phyloP scores from a whole-genome alignment of 2,329 filamentous ascomycete species.

The Aspergillus ochraceoroseus region DNA sequence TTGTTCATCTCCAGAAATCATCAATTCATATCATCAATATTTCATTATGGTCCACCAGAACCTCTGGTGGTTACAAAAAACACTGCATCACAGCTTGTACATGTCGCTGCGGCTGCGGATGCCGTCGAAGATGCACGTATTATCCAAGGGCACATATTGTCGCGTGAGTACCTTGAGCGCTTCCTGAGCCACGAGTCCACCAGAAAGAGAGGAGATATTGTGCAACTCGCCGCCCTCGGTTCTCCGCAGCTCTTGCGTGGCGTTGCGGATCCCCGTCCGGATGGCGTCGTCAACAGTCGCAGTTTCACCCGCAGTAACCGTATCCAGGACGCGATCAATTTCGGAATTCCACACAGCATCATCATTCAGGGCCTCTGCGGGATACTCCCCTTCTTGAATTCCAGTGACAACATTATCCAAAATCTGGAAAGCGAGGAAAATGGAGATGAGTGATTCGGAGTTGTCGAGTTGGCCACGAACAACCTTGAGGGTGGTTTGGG shows the following conservation, averaged over 20 bases:
- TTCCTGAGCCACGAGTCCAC: slow-evolving; percentile 94
- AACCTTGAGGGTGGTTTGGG: slow-evolving; percentile 41
- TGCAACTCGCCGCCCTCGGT: slow-evolving; percentile 82
- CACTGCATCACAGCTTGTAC: slow-evolving; percentile 41
- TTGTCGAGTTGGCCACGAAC: slow-evolving; percentile 40
- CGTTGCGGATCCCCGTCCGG: slow-evolving; percentile 50
- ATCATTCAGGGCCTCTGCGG: slow-evolving; percentile 30
- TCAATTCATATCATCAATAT: slow-evolving; percentile 7
- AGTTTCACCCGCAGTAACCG: slow-evolving; percentile 39
- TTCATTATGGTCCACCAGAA: background rate
- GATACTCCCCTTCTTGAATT: slow-evolving; percentile 45
- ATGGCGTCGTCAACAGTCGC: slow-evolving; percentile 47
- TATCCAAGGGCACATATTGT: slow-evolving; percentile 62
- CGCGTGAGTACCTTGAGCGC: slow-evolving; percentile 75
- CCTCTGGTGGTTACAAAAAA: no score
- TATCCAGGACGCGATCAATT: slow-evolving; percentile 27
- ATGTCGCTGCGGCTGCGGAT: slow-evolving; percentile 53
- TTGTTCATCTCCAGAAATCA: slow-evolving; percentile 1
- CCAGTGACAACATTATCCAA: slow-evolving; percentile 48
- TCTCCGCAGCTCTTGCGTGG: slow-evolving; percentile 64
- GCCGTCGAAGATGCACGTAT: slow-evolving; percentile 60
- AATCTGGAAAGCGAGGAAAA: slow-evolving; percentile 62
- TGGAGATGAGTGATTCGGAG: slow-evolving; percentile 58
- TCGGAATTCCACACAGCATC: slow-evolving; percentile 31
- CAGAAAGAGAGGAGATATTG: slow-evolving; percentile 81